Conservation (phyloP, 441 rosid genomes). For the Eruca vesicaria region DNA sequence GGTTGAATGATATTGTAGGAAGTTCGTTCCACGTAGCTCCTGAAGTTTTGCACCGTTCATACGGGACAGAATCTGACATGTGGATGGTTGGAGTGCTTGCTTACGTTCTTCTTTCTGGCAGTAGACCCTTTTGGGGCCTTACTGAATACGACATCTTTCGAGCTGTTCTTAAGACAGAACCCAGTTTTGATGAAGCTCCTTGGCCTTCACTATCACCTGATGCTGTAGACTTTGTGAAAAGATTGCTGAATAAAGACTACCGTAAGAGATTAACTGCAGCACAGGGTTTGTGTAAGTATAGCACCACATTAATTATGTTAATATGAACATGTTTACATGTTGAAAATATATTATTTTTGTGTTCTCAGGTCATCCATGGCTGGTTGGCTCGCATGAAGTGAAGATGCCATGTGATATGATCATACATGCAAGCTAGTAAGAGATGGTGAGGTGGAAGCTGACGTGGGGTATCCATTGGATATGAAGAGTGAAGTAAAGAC, state of each 20-base stretch:
- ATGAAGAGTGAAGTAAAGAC: too few species aligned
- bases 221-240: slow-evolving; percentile 71
- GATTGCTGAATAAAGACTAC: slow-evolving; percentile 74
- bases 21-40: slow-evolving; percentile 87
- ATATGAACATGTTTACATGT: not conserved
- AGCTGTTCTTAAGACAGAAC: slow-evolving; percentile 79
- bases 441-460: too few species aligned
- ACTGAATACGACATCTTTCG: slow-evolving; percentile 82
- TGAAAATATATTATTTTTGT: slow-evolving; percentile 1
- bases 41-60: slow-evolving; percentile 77
- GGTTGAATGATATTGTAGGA: slow-evolving; percentile 83
- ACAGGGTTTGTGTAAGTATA: slow-evolving; percentile 71
- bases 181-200: slow-evolving; percentile 73
- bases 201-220: slow-evolving; percentile 83
- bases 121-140: slow-evolving; percentile 90
- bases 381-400: slow-evolving; percentile 55
- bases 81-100: slow-evolving; percentile 90
- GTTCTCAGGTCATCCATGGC: slow-evolving; percentile 82
- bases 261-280: slow-evolving; percentile 81
- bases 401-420: slow-evolving; percentile 77
- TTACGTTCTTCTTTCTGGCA: slow-evolving; percentile 78
- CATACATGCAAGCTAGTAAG: too few species aligned
- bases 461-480: too few species aligned
- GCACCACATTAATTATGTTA: not conserved
- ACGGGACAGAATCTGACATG: slow-evolving; percentile 86